Base-by-base conservation (phyloP, 2,329 filamentous ascomycete species). In the Teratosphaeria pseudoeucalypti region DNA sequence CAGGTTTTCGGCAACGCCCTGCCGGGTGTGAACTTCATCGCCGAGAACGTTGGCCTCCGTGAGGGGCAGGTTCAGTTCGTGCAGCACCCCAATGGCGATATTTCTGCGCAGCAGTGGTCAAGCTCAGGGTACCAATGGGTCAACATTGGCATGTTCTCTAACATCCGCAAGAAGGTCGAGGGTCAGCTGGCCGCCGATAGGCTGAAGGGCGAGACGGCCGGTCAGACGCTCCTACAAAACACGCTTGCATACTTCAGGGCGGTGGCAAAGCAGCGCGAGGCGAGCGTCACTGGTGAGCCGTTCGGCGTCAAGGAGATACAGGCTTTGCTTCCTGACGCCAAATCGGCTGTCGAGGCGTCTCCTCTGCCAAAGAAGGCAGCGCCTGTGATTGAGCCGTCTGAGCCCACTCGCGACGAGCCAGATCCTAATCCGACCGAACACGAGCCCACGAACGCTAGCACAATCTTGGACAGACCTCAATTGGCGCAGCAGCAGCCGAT, bases 81-180 rank as follows among this genome's bases (percentile, higher is more conserved):
- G 34, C 72, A 75, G 55, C 76, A 80, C 62, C 76, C 76, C 0
- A 79, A 78, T 60, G 72, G 76, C 54, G 76, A 79, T 58, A 71
- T 79, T 4, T 75, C 75, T 29, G 77, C 77, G 1, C 77, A 79
- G 57, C 75, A 78, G 60, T 80, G 78, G 78, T 75, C 74, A 6
- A 60, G 61, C 0, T 57, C 60, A 0, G 67, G 72, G 2, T 77
- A 70, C 54, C 68, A 75, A 49, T 80, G 78, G 78, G 69, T 73
- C 55, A 77, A 77, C 59, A 73, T 79, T 47, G 77, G 77, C 2
- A 70, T 71, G 29, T 79, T 74, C 61, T 75, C 72, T 37, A 73
- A 77, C 59, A 72, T 66, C 14, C 72, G 73, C 55, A 72, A 74
- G 66, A 72, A 66, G 57, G 71, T 77, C 2, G 77, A 79, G 62